Base-by-base conservation (phyloP, 371 early-diverging fungal genomes). In the Funneliformis caledonium region DNA sequence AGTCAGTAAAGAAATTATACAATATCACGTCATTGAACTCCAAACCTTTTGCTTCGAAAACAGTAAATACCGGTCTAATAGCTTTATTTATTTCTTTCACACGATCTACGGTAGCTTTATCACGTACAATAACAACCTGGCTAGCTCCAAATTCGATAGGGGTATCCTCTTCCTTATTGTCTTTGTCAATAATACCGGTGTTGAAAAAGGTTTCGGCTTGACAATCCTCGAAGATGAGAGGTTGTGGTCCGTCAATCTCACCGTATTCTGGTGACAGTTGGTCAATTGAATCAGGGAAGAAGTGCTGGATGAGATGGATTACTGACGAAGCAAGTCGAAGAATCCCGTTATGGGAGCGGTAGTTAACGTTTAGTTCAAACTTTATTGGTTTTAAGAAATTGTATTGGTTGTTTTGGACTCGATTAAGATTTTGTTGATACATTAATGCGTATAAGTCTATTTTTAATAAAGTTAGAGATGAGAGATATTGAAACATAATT, bases 1-100 rank as follows among this genome's bases (percentile, higher is more conserved):
- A 77, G 8, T 77, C 65, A 9, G 77, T 68, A 52, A 78, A 78
- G 68, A 78, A 78, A 78, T 78, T 68, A 78, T 78, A 78, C 42
- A 78, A 68, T 19, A 78, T 12, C 14, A 78, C 78, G 37, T 78
- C 78, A 22, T 78, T 52, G 50, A 76, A 76, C 26, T 76, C 76
- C 76, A 76, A 62, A 11, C 62, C 78, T 26, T 78, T 78, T 0
- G 78, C 26, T 33, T 78, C 78, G 33, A 50, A 78, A 2, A 78
- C 68, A 2, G 78, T 78, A 67, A 78, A 22, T 19, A 78, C 48
- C 16, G 47, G n/a, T n/a, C 68, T 47, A 47, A 76, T 64, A 50
- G 2, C 0, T 47, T 47, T 47, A 48, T 56, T 52, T 74, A 26
- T 3, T n/a, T 78, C 9, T 1, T 78, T 56, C 4, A 52, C 2